phyloP scores from a whole-genome alignment of 2,329 filamentous ascomycete species.

The Hysterium pulicare region DNA sequence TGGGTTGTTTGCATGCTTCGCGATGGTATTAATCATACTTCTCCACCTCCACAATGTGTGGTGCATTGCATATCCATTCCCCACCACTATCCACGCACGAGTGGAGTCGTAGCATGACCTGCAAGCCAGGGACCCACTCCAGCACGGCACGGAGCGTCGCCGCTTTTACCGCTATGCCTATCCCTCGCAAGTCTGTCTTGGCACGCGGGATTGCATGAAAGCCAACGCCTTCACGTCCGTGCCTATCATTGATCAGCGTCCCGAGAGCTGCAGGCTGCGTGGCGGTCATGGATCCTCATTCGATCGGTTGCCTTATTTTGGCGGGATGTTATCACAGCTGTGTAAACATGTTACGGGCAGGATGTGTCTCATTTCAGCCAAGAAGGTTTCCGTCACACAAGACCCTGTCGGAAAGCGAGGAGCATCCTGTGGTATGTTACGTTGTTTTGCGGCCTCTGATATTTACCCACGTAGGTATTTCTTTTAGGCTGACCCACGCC shows the following conservation, averaged over 20 bases:
- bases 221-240: too few relatives aligned
- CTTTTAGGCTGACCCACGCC: too few relatives aligned
- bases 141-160: background rate
- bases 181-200: background rate
- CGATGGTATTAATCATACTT: background rate
- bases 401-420: background rate
- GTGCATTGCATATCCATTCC: too few relatives aligned
- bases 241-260: too few relatives aligned
- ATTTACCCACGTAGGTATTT: background rate
- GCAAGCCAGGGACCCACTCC: background rate
- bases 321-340: too few relatives aligned
- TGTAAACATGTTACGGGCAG: too few relatives aligned
- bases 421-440: background rate
- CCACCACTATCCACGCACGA: background rate
- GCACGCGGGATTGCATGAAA: background rate
- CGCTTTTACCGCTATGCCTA: background rate
- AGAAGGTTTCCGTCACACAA: background rate
- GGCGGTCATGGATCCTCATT: too few relatives aligned
- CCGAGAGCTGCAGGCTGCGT: too few relatives aligned
- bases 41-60: background rate
- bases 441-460: background rate
- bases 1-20: background rate
- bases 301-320: too few relatives aligned
- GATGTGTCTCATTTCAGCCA: too few relatives aligned
- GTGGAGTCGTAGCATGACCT: background rate